Evolutionary conservation across 441 rosid species (phyloP).

Genomic region (Populus hybrid): DNA sequence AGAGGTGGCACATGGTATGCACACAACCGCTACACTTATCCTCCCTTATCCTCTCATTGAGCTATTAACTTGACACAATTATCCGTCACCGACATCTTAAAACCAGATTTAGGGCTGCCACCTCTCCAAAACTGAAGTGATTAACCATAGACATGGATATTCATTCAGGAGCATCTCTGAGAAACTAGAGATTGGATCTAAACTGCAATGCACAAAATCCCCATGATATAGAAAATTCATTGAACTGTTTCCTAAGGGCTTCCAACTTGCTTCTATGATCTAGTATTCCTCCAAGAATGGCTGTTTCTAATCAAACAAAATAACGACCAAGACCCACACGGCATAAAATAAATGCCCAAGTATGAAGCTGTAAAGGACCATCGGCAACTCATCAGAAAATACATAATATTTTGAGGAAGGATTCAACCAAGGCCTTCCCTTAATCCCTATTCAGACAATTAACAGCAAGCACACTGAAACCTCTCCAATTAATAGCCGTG

Average conservation of each 20-base stretch:
- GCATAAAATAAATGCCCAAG: not conserved
- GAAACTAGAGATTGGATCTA: not conserved
- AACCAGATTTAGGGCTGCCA: not conserved
- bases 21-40: not conserved
- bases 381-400: not conserved
- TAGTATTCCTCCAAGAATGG: not conserved
- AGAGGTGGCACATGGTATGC: not conserved
- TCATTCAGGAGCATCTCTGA: not conserved
- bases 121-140: not conserved
- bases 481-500: not conserved
- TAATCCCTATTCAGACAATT: not conserved
- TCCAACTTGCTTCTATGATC: not conserved
- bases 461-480: not conserved
- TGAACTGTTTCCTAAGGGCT: not conserved
- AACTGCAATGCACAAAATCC: not conserved
- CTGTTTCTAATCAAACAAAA: conserved; percentile 4
- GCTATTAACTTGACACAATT: not conserved
- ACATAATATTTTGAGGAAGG: not conserved
- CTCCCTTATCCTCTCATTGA: not conserved
- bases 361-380: not conserved
- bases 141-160: not conserved
- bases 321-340: not conserved
- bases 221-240: not conserved
- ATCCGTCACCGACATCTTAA: not conserved
- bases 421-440: not conserved